Evolutionary conservation across 1,284 basidiomycete genomes (phyloP).

Genomic region (Hemileia vastatrix): DNA sequence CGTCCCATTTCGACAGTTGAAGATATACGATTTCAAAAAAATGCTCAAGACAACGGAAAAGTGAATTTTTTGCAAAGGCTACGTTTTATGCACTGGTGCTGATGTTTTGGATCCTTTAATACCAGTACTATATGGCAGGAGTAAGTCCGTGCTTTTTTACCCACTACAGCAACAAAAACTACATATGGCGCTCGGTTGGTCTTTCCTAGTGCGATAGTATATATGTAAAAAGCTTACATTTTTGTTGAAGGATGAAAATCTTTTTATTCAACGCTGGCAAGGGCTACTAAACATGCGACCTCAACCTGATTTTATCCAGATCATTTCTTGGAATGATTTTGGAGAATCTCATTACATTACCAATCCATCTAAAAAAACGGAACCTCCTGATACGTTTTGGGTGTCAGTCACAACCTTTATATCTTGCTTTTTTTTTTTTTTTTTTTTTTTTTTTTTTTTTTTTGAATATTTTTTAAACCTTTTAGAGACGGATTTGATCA

Average conservation of each 20-base stretch:
- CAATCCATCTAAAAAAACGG: not conserved
- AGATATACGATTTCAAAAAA: slow-evolving; percentile 8
- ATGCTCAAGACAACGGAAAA: slow-evolving; percentile 1
- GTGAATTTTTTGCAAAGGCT: not conserved
- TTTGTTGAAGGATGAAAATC: slow-evolving; percentile 12
- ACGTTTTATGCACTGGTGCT: not conserved
- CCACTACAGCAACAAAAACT: slow-evolving; percentile 21
- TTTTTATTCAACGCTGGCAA: slow-evolving; percentile 20
- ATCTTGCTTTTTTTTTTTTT: not conserved
- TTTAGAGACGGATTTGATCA: slow-evolving; percentile 13
- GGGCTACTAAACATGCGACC: slow-evolving; percentile 9
- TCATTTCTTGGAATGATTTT: slow-evolving; percentile 20
- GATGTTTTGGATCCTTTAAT: not conserved
- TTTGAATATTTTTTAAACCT: not conserved
- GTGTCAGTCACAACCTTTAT: slow-evolving; percentile 13
- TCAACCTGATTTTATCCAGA: slow-evolving; percentile 17
- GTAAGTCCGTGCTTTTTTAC: slow-evolving; percentile 22
- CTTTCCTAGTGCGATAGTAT: not conserved
- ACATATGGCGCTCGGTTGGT: slow-evolving; percentile 6
- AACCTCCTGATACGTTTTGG: slow-evolving; percentile 16
- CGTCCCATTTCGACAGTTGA: not conserved
- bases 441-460: not conserved
- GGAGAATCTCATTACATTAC: slow-evolving; percentile 22
- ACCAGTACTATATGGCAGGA: slow-evolving; percentile 17
- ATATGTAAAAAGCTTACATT: not conserved